Evolutionary conservation across 2,329 filamentous ascomycete species (phyloP), one percentile per base, ranked within the genome.

Genomic region (Fusarium goolgardi): DNA sequence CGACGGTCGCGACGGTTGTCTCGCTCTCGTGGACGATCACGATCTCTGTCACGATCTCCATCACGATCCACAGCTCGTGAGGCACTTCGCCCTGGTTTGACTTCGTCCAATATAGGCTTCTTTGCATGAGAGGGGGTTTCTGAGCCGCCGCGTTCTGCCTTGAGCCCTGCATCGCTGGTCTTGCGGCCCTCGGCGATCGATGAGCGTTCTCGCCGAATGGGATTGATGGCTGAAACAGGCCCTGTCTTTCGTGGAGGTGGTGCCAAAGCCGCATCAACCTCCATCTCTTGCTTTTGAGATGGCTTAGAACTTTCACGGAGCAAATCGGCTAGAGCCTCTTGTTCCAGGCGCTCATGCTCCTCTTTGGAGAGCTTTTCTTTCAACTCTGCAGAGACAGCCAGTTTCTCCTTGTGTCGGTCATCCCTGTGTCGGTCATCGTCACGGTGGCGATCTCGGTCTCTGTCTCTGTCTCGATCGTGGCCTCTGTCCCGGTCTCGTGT

Each of bases 171-270:
- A 8, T 81, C 77, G 37, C 70, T 73, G 13, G 62, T 55, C 65
- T 83, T 85, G 66, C 80, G 83, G 9, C 75, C 61, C 21, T 83
- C 81, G 0, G 78, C 58, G 15, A 77, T 73, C 69, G 83, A 84
- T 8, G 82, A 75, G 4, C 83, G 80, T 18, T 84, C 82, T 50
- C 78, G 76, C 41, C 78, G 75, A 52, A 88, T 85, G 3, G 86
- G 86, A 56, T 87, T 83, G 59, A 89, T 89, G 31, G 86, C 86
- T 21, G 86, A 89, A 6, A 83, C 83, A 1, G 86, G 86, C 5
- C 76, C 78, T 75, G 83, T 47, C 79, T 84, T 81, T 75, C 81
- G 79, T 3, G 85, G 86, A 2, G 86, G 86, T 5, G 86, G 86
- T 3, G 82, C 83, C 27, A 89, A 77, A 16, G 84, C 82, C 50